Evolutionary conservation across 306 rosid species (phyloP), one percentile per base, ranked within the genome.

Genomic region (Fragaria iinumae): DNA sequence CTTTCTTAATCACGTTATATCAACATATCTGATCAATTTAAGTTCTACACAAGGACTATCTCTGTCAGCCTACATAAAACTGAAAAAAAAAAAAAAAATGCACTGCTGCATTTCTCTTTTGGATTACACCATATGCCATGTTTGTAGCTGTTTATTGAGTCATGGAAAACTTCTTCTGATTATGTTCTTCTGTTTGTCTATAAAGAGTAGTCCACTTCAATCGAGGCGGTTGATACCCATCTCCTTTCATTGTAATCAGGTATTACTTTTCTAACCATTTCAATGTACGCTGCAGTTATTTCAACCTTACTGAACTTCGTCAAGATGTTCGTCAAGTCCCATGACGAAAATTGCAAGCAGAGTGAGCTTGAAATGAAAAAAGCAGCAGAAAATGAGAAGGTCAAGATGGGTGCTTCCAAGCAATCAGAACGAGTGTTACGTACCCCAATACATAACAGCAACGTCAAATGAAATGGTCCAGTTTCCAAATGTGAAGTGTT

Each of bases 281-380:
- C 73, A 76, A 72, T 56, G 57, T 71, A 36, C 38, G 52, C 78
- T 83, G 85, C 90, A 91, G 98, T 93, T 78, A 80, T 85, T 49
- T 75, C 96, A 60, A 91, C 98, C 73, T 82, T 91, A 82, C 86
- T 83, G 81, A 90, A 86, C 91, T 93, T 93, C 73, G 89, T 87
- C 47, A 82, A 85, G 57, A 91, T 86, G 97, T 93, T 93, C 83
- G 80, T 76, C 87, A 83, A 88, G 74, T 89, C 97, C 70, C 94
- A 85, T 49, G 89, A 85, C 69, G 98, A 93, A 83, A 93, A 91
- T 83, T 36, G 90, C 85, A 88, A 87, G 84, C 92, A 91, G 79
- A 71, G 68, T 60, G 98, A 90, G 88, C 85, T 84, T 59, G 97
- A 90, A 89, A 82, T 64, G 85, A 90, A 89, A 88, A 91, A 90